Percentiles rank a stretch among this genome's conserved stretches.
Conservation (phyloP, 495 filamentous ascomycete species). For the Penicillium goetzii region DNA sequence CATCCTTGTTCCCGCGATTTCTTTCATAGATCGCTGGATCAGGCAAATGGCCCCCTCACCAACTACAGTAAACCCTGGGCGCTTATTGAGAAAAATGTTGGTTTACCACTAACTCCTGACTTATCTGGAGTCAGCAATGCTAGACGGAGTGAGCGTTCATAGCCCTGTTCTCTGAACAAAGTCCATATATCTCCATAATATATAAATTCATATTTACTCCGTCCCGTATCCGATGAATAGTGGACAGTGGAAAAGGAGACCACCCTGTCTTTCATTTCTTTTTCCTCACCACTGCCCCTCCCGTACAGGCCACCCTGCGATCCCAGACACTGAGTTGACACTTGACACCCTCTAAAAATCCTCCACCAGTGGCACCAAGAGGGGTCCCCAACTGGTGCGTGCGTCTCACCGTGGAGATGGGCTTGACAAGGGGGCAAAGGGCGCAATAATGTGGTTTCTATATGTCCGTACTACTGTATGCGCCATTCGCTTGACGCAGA, state of each 20-base stretch:
- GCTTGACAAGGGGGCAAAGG: background rate
- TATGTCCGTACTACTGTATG: background rate
- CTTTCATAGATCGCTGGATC: conserved; percentile 2
- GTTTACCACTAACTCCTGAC: background rate
- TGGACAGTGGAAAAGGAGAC: background rate
- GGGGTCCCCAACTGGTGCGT: conserved; percentile 24
- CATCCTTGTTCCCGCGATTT: background rate
- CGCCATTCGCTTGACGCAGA: background rate
- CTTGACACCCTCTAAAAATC: conserved; percentile 4
- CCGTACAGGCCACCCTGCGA: conserved; percentile 5
- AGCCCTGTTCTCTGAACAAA: background rate
- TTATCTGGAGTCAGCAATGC: background rate
- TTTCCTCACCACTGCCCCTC: conserved; percentile 17
- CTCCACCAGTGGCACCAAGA: too few relatives aligned
- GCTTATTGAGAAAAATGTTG: background rate
- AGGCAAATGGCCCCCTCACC: conserved; percentile 1
- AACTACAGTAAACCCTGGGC: background rate
- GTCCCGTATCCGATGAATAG: background rate
- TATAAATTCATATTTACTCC: background rate
- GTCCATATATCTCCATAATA: background rate
- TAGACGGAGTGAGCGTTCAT: too few relatives aligned
- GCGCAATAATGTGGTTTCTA: background rate
- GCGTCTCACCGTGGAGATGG: conserved; percentile 23
- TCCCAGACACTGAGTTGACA: background rate
- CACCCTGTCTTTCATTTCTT: conserved; percentile 3